Evolutionary conservation across 306 rosid species (phyloP).

Genomic region (Adenanthera pavonina): DNA sequence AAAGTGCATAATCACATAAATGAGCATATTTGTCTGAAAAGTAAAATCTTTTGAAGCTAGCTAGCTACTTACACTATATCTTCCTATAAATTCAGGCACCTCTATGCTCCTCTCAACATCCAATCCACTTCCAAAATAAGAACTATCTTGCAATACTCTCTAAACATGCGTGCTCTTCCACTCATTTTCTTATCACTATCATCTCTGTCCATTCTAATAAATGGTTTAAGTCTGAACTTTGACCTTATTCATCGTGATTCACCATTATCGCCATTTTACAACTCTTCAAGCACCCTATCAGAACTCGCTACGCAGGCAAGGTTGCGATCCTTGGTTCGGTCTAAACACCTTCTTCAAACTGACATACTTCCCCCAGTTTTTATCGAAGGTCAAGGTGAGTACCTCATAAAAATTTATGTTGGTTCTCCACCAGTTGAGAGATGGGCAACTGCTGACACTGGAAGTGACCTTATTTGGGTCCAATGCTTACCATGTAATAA

Average conservation of each 20-base stretch:
- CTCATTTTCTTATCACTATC: background rate
- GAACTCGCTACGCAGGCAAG: background rate
- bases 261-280: background rate
- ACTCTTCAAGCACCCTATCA: background rate
- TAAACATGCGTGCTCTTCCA: background rate
- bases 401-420: slow-evolving; percentile 15
- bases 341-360: background rate
- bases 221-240: background rate
- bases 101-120: background rate
- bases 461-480: slow-evolving; percentile 28
- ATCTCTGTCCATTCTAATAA: background rate
- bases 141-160: background rate
- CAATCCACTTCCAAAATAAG: background rate
- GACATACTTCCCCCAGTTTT: background rate
- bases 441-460: slow-evolving; percentile 22
- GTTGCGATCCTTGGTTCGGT: background rate
- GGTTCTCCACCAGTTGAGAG: slow-evolving; percentile 9
- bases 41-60: too few relatives aligned
- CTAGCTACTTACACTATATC: too few relatives aligned
- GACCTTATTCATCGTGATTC: slow-evolving; percentile 9
- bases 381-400: background rate
- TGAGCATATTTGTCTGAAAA: too few relatives aligned
- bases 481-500: slow-evolving; percentile 8
- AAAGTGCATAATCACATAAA: too few relatives aligned
- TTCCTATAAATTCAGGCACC: background rate